Conservation (phyloP, 2,329 filamentous ascomycete species). For the Phoma sp. region DNA sequence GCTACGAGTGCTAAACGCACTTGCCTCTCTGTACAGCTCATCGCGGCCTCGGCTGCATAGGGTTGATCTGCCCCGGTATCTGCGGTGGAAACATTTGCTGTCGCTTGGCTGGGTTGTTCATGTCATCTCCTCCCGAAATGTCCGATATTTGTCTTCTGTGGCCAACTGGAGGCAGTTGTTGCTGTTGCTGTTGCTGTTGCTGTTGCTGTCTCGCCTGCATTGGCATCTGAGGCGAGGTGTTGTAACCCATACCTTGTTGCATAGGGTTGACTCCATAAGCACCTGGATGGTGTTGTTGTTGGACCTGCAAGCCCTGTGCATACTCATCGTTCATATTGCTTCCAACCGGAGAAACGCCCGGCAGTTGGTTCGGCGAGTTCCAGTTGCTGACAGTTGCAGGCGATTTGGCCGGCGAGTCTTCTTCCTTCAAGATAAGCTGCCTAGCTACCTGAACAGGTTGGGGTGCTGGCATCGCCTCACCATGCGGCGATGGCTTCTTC, state of each 20-base stretch:
- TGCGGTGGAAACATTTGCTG: conserved; percentile 63
- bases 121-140: conserved; percentile 62
- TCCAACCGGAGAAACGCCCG: conserved; percentile 64
- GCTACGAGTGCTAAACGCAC: background rate
- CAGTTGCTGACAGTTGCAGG: conserved; percentile 67
- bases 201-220: conserved; percentile 44
- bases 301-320: conserved; percentile 53
- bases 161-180: conserved; percentile 21
- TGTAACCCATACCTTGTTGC: conserved; percentile 49
- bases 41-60: conserved; percentile 60
- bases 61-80: conserved; percentile 55
- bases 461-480: conserved; percentile 59
- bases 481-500: conserved; percentile 65
- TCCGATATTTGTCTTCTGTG: conserved; percentile 68
- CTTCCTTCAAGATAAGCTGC: conserved; percentile 65
- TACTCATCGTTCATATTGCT: conserved; percentile 57
- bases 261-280: conserved; percentile 49
- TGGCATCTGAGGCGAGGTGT: conserved; percentile 48
- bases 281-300: conserved; percentile 43
- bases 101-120: conserved; percentile 62
- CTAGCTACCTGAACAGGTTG: conserved; percentile 60
- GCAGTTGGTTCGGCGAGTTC: conserved; percentile 68
- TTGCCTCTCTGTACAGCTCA: conserved; percentile 22
- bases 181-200: conserved; percentile 28
- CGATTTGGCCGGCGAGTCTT: conserved; percentile 68